Evolutionary conservation across 257 asterid species (phyloP), one percentile per base, ranked within the genome.

Genomic region (Petunia axillaris): DNA sequence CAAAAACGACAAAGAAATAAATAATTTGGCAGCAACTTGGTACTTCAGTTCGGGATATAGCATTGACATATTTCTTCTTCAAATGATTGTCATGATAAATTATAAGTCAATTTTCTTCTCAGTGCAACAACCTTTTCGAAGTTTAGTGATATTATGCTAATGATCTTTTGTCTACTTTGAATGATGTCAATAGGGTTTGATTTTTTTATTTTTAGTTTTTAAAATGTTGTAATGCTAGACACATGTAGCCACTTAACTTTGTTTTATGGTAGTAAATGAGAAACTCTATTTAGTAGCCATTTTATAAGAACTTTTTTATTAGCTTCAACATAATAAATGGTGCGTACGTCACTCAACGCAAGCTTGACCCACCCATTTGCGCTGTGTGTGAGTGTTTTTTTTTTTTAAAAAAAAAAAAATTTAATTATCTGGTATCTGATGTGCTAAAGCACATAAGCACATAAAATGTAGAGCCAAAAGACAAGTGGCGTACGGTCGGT

Each of bases 11-110:
- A 1, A 48, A 35, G 8, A 71, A 50, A 64, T 37, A 58, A 60
- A 76, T 76, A 44, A 39, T 76, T 76, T 76, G 57, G 43, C 58
- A 41, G 55, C 76, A 44, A 44, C 36, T 70, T n/a, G 55, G 55
- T 70, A 41, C 58, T 44, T 41, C 52, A 70, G 55, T 44, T 44
- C 7, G n/a, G 2, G 6, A 36, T 63, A 63, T 63, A 63, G 43
- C 35, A 50, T 71, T 71, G 62, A 54, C 16, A 54, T 10, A 53
- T 10, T 25, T 25, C 5, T 63, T 71, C 58, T 60, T n/a, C 80
- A 55, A 76, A 76, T 76, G 80, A 76, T 76, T 76, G 70, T 14
- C 25, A 76, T 60, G 68, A 39, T 76, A 38, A 43, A 36, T 76
- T 58, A 44, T 54, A 76, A 44, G 80, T 76, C 80, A 54, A 76